Conservation (phyloP, 345 rosid species). For the Euclidium syriacum region DNA sequence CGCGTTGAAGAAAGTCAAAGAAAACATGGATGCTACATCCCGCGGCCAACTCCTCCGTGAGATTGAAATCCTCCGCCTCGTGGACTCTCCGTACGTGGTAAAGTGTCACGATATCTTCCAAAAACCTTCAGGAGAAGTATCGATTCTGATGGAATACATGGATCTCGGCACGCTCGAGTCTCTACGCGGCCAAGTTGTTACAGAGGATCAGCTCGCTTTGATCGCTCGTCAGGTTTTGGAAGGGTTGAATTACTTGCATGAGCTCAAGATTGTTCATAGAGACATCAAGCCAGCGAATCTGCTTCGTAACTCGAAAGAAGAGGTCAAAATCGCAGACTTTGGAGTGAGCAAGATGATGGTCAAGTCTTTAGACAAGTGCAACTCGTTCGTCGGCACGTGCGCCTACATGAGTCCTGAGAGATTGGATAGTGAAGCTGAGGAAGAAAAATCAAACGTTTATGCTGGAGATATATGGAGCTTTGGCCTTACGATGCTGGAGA, state of each 20-base stretch:
- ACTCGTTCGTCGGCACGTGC: slow-evolving; percentile 76
- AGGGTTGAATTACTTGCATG: slow-evolving; percentile 61
- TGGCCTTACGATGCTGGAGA: slow-evolving; percentile 70
- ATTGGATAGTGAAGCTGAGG: slow-evolving; percentile 55
- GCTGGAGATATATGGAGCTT: slow-evolving; percentile 87
- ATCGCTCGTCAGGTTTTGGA: slow-evolving; percentile 57
- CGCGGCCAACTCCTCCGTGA: slow-evolving; percentile 56
- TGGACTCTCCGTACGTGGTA: slow-evolving; percentile 60
- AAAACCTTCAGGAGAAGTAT: slow-evolving; percentile 53
- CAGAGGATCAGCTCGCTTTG: slow-evolving; percentile 43
- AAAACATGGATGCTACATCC: slow-evolving; percentile 40
- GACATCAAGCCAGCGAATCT: slow-evolving; percentile 79
- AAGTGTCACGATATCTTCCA: slow-evolving; percentile 52
- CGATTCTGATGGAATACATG: slow-evolving; percentile 73
- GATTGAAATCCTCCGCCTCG: slow-evolving; percentile 67
- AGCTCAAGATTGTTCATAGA: slow-evolving; percentile 62
- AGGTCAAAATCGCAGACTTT: slow-evolving; percentile 77
- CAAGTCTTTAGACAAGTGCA: slow-evolving; percentile 60
- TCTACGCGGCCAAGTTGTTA: slow-evolving; percentile 33
- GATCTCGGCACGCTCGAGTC: slow-evolving; percentile 62
- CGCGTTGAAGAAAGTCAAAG: slow-evolving; percentile 60
- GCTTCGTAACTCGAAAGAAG: slow-evolving; percentile 48
- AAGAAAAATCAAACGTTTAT: slow-evolving; percentile 51
- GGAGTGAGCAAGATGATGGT: slow-evolving; percentile 77
- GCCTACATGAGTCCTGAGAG: slow-evolving; percentile 94